Evolutionary conservation across 139 green algal genomes (phyloP).

Genomic region (Cymbomonas tetramitiformis): DNA sequence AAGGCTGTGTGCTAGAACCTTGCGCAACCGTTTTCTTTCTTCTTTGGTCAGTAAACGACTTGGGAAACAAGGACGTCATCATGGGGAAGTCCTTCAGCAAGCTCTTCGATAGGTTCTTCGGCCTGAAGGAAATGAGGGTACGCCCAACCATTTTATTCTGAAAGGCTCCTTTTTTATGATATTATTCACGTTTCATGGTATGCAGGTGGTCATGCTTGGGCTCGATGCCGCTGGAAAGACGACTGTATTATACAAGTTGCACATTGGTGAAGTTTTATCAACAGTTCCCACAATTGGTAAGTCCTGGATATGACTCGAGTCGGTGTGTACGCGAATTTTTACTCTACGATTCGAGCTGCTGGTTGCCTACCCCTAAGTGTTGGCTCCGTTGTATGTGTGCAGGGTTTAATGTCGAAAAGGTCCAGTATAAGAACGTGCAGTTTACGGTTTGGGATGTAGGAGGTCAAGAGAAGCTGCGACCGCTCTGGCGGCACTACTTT

Average conservation of each 20-base stretch:
- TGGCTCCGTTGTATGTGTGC: background rate
- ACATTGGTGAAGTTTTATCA: conserved; percentile 94
- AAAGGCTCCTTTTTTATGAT: too few species aligned
- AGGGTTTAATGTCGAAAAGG: conserved; percentile 96
- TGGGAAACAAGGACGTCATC: too few species aligned
- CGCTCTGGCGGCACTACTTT: conserved; percentile 92
- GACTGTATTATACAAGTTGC: conserved; percentile 98
- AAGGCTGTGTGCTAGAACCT: too few species aligned
- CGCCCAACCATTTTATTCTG: too few species aligned
- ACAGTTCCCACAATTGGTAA: conserved; percentile 90
- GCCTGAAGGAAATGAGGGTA: conserved; percentile 12
- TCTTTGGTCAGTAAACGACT: too few species aligned
- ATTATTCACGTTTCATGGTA: too few species aligned
- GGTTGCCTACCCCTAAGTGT: background rate
- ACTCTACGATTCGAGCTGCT: background rate
- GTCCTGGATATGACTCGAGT: background rate
- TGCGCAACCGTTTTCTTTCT: too few species aligned
- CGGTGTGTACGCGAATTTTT: background rate
- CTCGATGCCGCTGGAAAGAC: conserved; percentile 96
- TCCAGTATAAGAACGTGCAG: conserved; percentile 53
- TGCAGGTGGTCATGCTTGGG: conserved; percentile 45
- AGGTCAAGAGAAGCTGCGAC: conserved; percentile 85
- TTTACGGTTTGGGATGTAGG: conserved; percentile 87
- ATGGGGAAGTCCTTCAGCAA: background rate
- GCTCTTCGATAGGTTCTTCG: conserved; percentile 9